A percentile compares a stretch with the other conserved stretches of the same genome.
phyloP scores from a whole-genome alignment of 768 basidiomycete genomes.

The Arthromyces matolae region DNA sequence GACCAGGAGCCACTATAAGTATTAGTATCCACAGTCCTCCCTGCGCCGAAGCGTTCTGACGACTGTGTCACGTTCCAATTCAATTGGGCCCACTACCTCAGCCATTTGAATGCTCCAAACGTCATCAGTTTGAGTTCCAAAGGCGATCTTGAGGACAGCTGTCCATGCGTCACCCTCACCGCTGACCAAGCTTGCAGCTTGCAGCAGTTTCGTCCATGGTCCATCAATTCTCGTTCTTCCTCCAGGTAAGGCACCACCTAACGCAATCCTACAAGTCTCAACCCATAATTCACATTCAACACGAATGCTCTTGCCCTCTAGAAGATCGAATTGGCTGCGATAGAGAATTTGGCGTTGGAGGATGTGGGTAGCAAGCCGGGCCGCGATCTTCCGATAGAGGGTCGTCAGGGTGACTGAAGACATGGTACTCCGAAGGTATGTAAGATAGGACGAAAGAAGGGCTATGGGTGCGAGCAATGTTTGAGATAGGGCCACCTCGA shows the following conservation, averaged over 20 bases:
- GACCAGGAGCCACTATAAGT: not conserved
- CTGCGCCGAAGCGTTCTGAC: slow-evolving; percentile 49
- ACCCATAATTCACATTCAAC: slow-evolving; percentile 83
- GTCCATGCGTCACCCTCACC: slow-evolving; percentile 54
- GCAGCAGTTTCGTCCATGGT: slow-evolving; percentile 73
- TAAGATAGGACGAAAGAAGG: slow-evolving; percentile 75
- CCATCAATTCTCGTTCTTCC: slow-evolving; percentile 55
- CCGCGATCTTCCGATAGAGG: slow-evolving; percentile 73
- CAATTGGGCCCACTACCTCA: slow-evolving; percentile 55
- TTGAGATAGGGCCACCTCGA: slow-evolving; percentile 53
- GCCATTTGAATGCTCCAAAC: slow-evolving; percentile 56
- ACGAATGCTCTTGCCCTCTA: slow-evolving; percentile 58
- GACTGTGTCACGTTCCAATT: slow-evolving; percentile 61
- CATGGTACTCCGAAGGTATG: slow-evolving; percentile 60
- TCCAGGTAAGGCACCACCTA: slow-evolving; percentile 44
- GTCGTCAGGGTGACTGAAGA: slow-evolving; percentile 52
- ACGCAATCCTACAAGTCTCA: slow-evolving; percentile 65
- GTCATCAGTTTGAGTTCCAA: slow-evolving; percentile 40
- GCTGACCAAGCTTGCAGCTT: slow-evolving; percentile 65
- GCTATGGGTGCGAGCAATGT: slow-evolving; percentile 75
- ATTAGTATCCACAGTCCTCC: slow-evolving; percentile 20
- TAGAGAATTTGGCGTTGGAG: slow-evolving; percentile 80
- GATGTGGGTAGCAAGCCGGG: slow-evolving; percentile 72
- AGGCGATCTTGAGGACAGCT: slow-evolving; percentile 42
- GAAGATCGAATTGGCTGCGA: slow-evolving; percentile 61